Evolutionary conservation across 192 early-diverging fungal species (phyloP).

Genomic region (Coemansia sp.): DNA sequence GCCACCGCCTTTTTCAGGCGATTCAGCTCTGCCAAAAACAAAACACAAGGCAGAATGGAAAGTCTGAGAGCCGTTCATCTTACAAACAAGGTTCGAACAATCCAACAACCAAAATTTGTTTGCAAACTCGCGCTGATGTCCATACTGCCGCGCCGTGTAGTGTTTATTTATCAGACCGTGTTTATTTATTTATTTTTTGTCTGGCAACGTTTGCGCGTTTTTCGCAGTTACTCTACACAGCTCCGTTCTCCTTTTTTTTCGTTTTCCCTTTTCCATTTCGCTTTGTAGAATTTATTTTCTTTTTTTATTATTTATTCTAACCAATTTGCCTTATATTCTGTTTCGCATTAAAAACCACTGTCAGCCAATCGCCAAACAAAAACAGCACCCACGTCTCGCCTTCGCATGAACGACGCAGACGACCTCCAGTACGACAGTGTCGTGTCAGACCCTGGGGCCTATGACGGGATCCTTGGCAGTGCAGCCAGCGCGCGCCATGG

Average conservation of each 20-base stretch:
- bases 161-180: background rate
- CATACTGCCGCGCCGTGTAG: background rate
- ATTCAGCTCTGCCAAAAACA: background rate
- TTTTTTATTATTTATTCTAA: constrained; percentile 1
- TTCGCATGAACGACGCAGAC: constrained; percentile 30
- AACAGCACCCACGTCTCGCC: background rate
- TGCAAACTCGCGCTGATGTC: background rate
- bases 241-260: background rate
- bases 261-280: background rate
- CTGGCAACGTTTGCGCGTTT: background rate
- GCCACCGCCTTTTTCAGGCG: background rate
- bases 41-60: background rate
- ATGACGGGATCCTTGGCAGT: constrained; percentile 19
- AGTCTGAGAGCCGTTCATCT: background rate
- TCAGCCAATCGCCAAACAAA: too few relatives aligned
- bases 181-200: constrained; percentile 1
- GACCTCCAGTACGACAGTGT: constrained; percentile 44
- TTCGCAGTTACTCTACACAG: background rate
- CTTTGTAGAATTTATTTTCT: constrained; percentile 9
- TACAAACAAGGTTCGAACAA: background rate
- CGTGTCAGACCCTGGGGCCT: constrained; percentile 33
- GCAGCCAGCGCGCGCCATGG: background rate
- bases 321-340: background rate
- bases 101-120: background rate
- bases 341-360: background rate